Evolutionary conservation across 1,284 basidiomycete species (phyloP).

Genomic region (Rhodotorula sp.): DNA sequence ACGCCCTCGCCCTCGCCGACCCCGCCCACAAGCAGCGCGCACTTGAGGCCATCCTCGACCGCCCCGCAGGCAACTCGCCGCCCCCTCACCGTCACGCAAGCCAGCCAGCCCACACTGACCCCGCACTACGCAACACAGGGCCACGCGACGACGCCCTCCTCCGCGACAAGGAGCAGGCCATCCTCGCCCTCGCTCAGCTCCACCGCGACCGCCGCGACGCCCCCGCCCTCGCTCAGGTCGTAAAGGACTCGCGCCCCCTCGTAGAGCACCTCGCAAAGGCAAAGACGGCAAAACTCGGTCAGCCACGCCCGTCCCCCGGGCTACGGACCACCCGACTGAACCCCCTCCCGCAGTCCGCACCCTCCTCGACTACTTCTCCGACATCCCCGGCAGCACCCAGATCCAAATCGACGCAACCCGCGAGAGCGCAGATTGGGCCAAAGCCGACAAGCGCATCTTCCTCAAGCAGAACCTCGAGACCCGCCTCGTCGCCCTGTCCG

Average conservation of each 20-base stretch:
- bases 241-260: slow-evolving; percentile 72
- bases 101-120: background rate
- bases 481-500: slow-evolving; percentile 77
- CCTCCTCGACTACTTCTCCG: slow-evolving; percentile 82
- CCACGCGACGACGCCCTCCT: slow-evolving; percentile 62
- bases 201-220: slow-evolving; percentile 80
- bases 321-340: slow-evolving; percentile 8
- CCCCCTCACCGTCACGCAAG: background rate
- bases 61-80: slow-evolving; percentile 25
- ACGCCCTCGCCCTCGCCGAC: background rate
- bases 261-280: slow-evolving; percentile 74
- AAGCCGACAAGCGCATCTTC: slow-evolving; percentile 89
- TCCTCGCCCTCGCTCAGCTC: slow-evolving; percentile 82
- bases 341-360: slow-evolving; percentile 69
- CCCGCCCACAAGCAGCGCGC: background rate
- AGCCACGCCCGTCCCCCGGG: slow-evolving; percentile 48
- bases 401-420: slow-evolving; percentile 83
- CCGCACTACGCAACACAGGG: slow-evolving; percentile 19
- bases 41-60: slow-evolving; percentile 19
- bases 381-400: slow-evolving; percentile 65
- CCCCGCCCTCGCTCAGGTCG: slow-evolving; percentile 70
- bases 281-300: slow-evolving; percentile 95
- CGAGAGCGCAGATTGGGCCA: slow-evolving; percentile 93
- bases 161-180: slow-evolving; percentile 79
- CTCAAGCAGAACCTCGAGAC: slow-evolving; percentile 92